Evolutionary conservation across 192 early-diverging fungal genomes (phyloP).

Genomic region (Cladochytrium replicatum): DNA sequence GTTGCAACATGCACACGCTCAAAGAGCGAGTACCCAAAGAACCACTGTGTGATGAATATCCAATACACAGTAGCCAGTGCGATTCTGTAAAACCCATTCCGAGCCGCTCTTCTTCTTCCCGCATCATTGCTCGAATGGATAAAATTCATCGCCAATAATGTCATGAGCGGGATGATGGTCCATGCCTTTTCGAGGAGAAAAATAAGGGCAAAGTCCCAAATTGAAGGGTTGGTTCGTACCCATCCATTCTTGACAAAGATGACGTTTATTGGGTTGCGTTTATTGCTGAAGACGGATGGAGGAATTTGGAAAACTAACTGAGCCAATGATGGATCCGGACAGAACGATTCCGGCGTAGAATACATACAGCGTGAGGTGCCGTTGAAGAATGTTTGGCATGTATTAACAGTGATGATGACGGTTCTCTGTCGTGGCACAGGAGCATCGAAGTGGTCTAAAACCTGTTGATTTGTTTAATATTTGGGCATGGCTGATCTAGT

Average conservation of each 20-base stretch:
- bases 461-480: no score
- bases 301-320: slow-evolving; percentile 2
- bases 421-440: no score
- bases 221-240: slow-evolving; percentile 29
- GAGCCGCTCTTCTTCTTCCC: no score
- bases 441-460: no score
- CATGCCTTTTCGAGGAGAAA: slow-evolving; percentile 32
- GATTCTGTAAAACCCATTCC: no score
- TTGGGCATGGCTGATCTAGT: no score
- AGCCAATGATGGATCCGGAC: slow-evolving; percentile 11
- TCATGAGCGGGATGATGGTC: slow-evolving; percentile 56
- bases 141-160: slow-evolving; percentile 29
- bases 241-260: slow-evolving; percentile 77
- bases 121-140: slow-evolving; percentile 2
- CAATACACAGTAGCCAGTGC: slow-evolving; percentile 68
- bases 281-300: slow-evolving; percentile 46
- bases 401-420: no score
- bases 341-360: slow-evolving; percentile 23
- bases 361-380: no score
- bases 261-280: slow-evolving; percentile 65
- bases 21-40: slow-evolving; percentile 69
- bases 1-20: slow-evolving; percentile 66
- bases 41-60: slow-evolving; percentile 75
- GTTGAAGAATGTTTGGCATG: no score
- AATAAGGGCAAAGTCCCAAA: neutral